These are phyloP conservation scores for Camellia japonica DNA, from an alignment of 148 eudicot genomes.

Conservation along the genomic window DNA sequence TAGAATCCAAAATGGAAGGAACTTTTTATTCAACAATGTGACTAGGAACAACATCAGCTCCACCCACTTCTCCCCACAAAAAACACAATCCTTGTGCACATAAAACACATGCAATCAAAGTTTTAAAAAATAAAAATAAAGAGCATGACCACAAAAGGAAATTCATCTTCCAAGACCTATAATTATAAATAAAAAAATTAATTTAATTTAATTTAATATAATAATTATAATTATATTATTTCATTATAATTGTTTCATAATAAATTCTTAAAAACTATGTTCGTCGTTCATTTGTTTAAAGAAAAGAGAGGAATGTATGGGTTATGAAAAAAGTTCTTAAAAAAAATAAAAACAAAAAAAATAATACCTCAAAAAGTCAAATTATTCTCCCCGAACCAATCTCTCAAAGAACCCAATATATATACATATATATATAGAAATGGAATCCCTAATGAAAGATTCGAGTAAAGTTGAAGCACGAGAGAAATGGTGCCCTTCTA, in stretches of 20 bases:
- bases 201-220: too few relatives aligned
- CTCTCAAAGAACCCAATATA: background rate
- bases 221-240: too few relatives aligned
- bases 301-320: too few relatives aligned
- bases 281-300: too few relatives aligned
- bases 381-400: background rate
- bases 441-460: background rate
- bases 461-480: background rate
- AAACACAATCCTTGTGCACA: background rate
- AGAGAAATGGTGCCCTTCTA: background rate
- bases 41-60: slow-evolving; percentile 6
- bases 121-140: background rate
- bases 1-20: background rate
- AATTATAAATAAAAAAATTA: too few relatives aligned
- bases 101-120: background rate
- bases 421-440: background rate
- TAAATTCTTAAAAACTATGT: too few relatives aligned
- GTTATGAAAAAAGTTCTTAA: too few relatives aligned
- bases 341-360: too few relatives aligned
- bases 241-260: too few relatives aligned
- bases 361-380: background rate
- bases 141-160: background rate
- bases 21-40: background rate
- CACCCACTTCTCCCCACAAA: background rate
- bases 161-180: too few relatives aligned